Conservation (phyloP, 768 basidiomycete genomes). For the Kwoniella europaea region DNA sequence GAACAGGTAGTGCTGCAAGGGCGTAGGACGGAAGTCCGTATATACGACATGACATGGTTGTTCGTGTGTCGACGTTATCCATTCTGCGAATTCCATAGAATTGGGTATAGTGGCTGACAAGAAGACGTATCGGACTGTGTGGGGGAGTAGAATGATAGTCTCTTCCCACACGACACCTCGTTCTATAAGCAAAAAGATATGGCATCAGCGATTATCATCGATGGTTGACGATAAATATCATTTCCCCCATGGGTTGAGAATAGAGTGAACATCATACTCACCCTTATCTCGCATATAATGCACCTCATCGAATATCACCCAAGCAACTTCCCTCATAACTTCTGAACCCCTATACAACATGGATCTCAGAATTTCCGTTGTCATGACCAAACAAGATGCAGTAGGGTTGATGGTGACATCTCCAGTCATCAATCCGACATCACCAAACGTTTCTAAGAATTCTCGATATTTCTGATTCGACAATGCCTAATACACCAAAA, state of each 20-base stretch:
- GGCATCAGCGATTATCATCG: no score
- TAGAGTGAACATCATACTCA: conserved; percentile 19
- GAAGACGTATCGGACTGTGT: conserved; percentile 96
- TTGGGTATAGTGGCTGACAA: conserved; percentile 99
- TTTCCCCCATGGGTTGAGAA: no score
- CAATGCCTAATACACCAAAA: conserved; percentile 69
- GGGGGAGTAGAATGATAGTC: conserved; percentile 88
- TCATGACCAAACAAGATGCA: conserved; percentile 98
- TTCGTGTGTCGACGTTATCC: conserved; percentile 96
- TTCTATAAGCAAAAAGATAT: conserved; percentile 61
- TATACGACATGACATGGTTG: conserved; percentile 99
- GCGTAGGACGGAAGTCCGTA: conserved; percentile 98
- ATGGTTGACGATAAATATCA: no score
- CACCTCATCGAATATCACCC: conserved; percentile 99
- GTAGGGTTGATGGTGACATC: conserved; percentile 98
- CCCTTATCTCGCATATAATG: conserved; percentile 98
- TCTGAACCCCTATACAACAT: conserved; percentile 99
- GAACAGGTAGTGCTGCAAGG: conserved; percentile 96
- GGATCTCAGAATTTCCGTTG: conserved; percentile 98
- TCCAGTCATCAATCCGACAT: conserved; percentile 98
- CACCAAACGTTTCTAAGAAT: conserved; percentile 94
- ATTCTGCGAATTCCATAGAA: conserved; percentile 98
- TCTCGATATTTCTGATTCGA: conserved; percentile 99
- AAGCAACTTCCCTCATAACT: conserved; percentile 99
- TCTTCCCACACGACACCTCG: conserved; percentile 98